Evolutionary conservation across 148 eudicot species (phyloP).

Genomic region (Amaranthus palmeri): DNA sequence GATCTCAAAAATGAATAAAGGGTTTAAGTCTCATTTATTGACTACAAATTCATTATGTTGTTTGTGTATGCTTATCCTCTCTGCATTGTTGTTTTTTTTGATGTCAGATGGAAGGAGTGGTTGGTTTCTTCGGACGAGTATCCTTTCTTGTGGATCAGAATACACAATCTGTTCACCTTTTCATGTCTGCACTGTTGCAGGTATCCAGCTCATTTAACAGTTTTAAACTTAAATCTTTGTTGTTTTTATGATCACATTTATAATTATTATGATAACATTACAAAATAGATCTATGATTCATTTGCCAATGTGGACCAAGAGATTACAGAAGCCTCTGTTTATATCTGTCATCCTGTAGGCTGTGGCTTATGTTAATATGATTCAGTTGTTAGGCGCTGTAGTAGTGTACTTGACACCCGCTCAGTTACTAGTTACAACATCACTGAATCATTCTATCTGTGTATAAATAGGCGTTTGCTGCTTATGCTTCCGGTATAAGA

Average conservation of each 20-base stretch:
- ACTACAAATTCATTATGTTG: too few relatives aligned
- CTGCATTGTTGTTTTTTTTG: not conserved
- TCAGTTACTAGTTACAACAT: not conserved
- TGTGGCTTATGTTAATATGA: too few relatives aligned
- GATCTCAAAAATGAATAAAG: too few relatives aligned
- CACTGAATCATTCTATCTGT: too few relatives aligned
- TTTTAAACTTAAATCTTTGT: not conserved
- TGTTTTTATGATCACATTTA: not conserved
- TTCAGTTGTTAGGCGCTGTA: too few relatives aligned
- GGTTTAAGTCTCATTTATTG: too few relatives aligned
- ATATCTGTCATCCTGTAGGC: too few relatives aligned
- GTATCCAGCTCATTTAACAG: constrained; percentile 30
- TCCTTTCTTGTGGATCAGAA: constrained; percentile 89
- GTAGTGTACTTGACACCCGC: not conserved
- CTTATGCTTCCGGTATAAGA: not conserved
- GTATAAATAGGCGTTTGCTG: not conserved
- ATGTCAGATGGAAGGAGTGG: constrained; percentile 88
- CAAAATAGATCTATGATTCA: not conserved
- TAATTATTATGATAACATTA: not conserved
- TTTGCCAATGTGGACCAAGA: not conserved
- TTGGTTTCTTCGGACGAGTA: constrained; percentile 79
- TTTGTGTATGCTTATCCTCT: too few relatives aligned
- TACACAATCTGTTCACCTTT: constrained; percentile 88
- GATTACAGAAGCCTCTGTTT: too few relatives aligned
- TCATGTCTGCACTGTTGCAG: constrained; percentile 91